These are phyloP conservation scores for Vanrija sp. DNA, from an alignment of 1,284 basidiomycete species.

Conservation along the genomic window DNA sequence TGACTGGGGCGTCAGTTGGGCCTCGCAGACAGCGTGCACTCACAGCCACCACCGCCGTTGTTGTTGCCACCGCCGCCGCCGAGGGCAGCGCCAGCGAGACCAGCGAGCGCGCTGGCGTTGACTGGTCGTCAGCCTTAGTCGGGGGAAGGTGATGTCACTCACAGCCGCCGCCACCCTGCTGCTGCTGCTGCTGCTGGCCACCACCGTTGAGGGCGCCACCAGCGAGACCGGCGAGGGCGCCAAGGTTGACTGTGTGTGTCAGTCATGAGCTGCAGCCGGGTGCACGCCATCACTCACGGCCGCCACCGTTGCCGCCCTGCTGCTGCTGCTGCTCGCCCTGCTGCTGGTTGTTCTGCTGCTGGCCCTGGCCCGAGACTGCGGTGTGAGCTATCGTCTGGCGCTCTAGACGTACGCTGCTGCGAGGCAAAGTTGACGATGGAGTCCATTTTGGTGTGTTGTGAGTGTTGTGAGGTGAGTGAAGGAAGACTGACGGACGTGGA, in stretches of 20 bases:
- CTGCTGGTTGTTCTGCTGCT: conserved; percentile 12
- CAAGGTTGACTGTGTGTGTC: too few relatives aligned
- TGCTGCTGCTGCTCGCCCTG: conserved; percentile 7
- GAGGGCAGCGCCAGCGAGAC: background rate
- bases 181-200: conserved; percentile 3
- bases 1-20: conserved; percentile 25
- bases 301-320: background rate
- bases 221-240: too few relatives aligned
- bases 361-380: conserved; percentile 10
- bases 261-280: background rate
- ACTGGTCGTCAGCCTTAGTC: background rate
- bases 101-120: too few relatives aligned
- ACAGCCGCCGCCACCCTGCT: conserved; percentile 4
- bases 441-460: conserved; percentile 22
- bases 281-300: background rate
- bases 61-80: background rate
- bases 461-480: background rate
- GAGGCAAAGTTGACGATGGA: conserved; percentile 32
- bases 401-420: conserved; percentile 9
- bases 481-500: too few relatives aligned
- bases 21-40: background rate
- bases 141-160: background rate
- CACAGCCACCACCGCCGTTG: background rate
- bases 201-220: background rate
- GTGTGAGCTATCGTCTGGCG: background rate